phyloP scores from a whole-genome alignment of 305 asterid species.

The Fraxinus velutina region DNA sequence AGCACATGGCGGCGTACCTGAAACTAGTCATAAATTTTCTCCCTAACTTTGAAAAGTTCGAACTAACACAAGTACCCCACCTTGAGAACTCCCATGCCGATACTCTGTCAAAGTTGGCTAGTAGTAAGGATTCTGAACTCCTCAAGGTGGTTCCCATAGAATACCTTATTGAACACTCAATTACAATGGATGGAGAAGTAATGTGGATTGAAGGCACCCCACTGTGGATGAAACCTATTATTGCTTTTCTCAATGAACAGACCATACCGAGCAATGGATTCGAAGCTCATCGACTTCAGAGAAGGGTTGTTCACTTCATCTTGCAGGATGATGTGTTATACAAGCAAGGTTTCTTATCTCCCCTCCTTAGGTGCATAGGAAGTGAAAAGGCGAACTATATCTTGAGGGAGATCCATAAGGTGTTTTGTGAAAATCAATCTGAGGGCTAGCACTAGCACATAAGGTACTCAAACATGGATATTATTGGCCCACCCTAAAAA shows the following conservation, averaged over 20 bases:
- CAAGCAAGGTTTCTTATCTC: background rate
- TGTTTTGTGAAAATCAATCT: background rate
- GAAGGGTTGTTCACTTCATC: background rate
- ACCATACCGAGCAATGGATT: background rate
- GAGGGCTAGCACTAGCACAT: background rate
- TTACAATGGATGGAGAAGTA: too few relatives aligned
- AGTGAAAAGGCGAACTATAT: background rate
- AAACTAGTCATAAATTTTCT: background rate
- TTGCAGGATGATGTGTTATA: background rate
- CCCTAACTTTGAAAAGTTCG: background rate
- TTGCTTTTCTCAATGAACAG: background rate
- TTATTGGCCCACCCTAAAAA: background rate
- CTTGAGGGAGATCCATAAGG: background rate
- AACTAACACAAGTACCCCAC: background rate
- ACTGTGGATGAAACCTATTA: background rate
- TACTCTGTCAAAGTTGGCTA: background rate
- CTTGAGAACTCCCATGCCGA: background rate
- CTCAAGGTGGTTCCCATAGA: background rate
- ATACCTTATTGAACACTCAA: background rate
- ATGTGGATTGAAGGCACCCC: background rate
- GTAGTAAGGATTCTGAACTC: background rate
- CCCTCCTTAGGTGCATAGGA: background rate
- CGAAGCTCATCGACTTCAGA: background rate
- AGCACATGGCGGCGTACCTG: background rate
- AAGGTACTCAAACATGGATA: background rate